These are phyloP conservation scores for Rhodotorula sphaerocarpa DNA, from an alignment of 768 basidiomycete genomes.

Conservation along the genomic window DNA sequence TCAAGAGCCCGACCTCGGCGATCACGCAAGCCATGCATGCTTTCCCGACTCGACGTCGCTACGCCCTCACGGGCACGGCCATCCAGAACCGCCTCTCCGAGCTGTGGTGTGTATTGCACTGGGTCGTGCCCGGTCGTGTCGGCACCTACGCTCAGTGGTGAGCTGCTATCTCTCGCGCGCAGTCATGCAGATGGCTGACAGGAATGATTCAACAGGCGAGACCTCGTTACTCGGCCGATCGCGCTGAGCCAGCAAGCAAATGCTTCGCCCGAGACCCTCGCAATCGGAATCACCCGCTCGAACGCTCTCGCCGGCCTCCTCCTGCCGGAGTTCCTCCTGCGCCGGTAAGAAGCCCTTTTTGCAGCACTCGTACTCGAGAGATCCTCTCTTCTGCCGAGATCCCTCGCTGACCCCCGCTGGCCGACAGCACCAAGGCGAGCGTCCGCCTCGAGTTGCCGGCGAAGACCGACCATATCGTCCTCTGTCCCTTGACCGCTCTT, in stretches of 20 bases:
- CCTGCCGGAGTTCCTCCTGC: conserved; percentile 71
- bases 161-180: no score
- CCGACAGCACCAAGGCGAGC: conserved; percentile 15
- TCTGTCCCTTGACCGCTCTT: conserved; percentile 70
- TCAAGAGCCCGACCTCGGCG: conserved; percentile 69
- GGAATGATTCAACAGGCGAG: no score
- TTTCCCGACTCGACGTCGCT: conserved; percentile 60
- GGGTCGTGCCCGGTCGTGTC: conserved; percentile 73
- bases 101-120: conserved; percentile 84
- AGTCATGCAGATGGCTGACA: no score
- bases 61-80: conserved; percentile 69
- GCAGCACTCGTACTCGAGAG: no score
- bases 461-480: conserved; percentile 85
- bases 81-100: conserved; percentile 85
- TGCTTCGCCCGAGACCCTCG: conserved; percentile 58
- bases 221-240: conserved; percentile 50
- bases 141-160: conserved; percentile 70
- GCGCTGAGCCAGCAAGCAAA: conserved; percentile 59
- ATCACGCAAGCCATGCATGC: conserved; percentile 62
- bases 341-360: conserved; percentile 55
- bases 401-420: conserved; percentile 59
- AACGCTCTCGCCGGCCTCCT: conserved; percentile 57
- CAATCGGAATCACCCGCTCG: conserved; percentile 53
- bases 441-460: conserved; percentile 58
- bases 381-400: conserved; percentile 35